Evolutionary conservation across 306 rosid species (phyloP), one percentile per base, ranked within the genome.

Genomic region (Cucurbita maxima): DNA sequence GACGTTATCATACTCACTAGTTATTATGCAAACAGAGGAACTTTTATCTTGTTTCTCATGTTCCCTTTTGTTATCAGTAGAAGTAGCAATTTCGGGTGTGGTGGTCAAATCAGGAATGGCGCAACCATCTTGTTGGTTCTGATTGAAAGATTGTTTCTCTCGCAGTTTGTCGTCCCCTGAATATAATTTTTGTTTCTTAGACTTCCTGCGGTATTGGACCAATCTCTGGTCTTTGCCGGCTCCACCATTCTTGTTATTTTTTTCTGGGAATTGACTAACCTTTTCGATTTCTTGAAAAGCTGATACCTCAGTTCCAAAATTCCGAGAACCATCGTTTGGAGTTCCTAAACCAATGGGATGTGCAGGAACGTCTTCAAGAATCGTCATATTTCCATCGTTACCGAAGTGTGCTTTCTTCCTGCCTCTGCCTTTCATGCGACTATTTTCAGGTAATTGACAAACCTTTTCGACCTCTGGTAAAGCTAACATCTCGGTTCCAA

Each of bases 111-210:
- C 76, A 36, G 77, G 72, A 56, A 79, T 62, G 51, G 77, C 61
- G 74, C 66, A 71, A 58, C 79, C 75, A 19, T 74, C 45, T 48
- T 66, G 71, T 66, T 74, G 84, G 54, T 81, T 81, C 61, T 78
- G 81, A 72, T 25, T 59, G 14, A 73, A 14, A 25, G 83, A 77
- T 20, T 54, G 77, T 53, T 82, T 83, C 59, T 74, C 80, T 74
- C 55, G 76, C 81, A 51, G 76, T 10, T 30, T 38, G 18, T 76
- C 75, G 25, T 63, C 72, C 78, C 75, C 66, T 77, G 75, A 43
- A 67, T 60, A 81, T 57, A 80, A 50, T 77, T 72, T 82, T 83
- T 75, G 83, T 58, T 85, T 82, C 81, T 79, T 76, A 68, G 84
- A 74, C 75, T 75, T 78, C 54, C 52, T 82, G 64, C 73, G 51